A percentile compares a stretch with the other conserved stretches of the same genome.
Conservation (phyloP, 257 asterid species). For the Echium plantagineum region DNA sequence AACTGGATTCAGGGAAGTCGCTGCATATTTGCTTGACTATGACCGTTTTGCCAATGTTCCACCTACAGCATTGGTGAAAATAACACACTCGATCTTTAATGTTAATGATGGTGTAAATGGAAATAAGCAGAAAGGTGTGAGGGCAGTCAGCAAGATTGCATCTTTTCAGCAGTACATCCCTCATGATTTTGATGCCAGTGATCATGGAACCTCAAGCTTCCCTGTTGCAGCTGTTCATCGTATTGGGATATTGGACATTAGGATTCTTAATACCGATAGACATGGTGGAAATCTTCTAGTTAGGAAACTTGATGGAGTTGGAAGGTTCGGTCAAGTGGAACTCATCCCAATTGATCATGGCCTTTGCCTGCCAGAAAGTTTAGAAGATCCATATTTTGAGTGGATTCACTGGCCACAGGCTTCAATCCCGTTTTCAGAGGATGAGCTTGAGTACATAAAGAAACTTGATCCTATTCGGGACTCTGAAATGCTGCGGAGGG, state of each 20-base stretch:
- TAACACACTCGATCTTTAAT: slow-evolving; percentile 78
- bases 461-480: slow-evolving; percentile 64
- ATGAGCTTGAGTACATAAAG: slow-evolving; percentile 70
- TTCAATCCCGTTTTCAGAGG: slow-evolving; percentile 84
- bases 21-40: slow-evolving; percentile 86
- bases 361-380: slow-evolving; percentile 83
- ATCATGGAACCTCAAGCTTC: slow-evolving; percentile 89
- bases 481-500: slow-evolving; percentile 59
- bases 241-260: slow-evolving; percentile 86
- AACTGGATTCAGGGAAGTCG: slow-evolving; percentile 92
- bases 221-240: slow-evolving; percentile 90
- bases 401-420: slow-evolving; percentile 99
- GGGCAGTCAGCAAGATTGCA: slow-evolving; percentile 81
- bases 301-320: slow-evolving; percentile 74
- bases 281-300: slow-evolving; percentile 96
- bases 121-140: slow-evolving; percentile 42
- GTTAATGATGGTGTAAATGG: slow-evolving; percentile 75
- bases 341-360: slow-evolving; percentile 93
- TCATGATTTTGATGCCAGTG: slow-evolving; percentile 92
- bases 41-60: slow-evolving; percentile 91
- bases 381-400: slow-evolving; percentile 96
- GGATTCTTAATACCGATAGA: slow-evolving; percentile 93
- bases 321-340: slow-evolving; percentile 82
- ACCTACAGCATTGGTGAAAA: slow-evolving; percentile 83
- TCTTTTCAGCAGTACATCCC: slow-evolving; percentile 74